Base-by-base conservation (phyloP, 305 asterid genomes). In the Petunia hybrid region DNA sequence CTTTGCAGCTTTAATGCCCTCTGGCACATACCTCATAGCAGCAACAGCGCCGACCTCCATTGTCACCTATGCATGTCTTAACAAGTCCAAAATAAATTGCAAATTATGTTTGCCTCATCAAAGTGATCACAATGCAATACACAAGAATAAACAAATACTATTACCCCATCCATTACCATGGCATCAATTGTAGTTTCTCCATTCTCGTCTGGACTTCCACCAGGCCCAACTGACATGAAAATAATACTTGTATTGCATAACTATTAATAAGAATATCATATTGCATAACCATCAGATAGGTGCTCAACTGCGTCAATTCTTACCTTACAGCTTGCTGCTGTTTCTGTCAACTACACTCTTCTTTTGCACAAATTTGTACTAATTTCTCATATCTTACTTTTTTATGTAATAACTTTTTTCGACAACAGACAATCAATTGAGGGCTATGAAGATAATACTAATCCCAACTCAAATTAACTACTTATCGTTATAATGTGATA, bases 1-100 rank as follows among this genome's bases (percentile, higher is more conserved):
- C 84, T 87, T 89, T 80, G 98, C 98, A 45, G 97, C 98, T 89
- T 77, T 88, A 84, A 94, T 95, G 75, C 98, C 99, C 59, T 91
- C 93, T 67, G 86, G 87, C 77, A 95, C 98, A 81, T 91, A 91
- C 71, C 98, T 89, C 98, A 94, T 94, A n/a, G 92, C 91, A 80
- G 95, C 99, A 82, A 95, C 98, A 81, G 99, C 97, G 56, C 99
- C 99, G 42, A 92, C 99, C 88, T 95, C 98, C 99, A 95, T 95
- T 16, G 98, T 92, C 84, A 91, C 95, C 99, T 95, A 86, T 83
- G 87, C 84, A 85, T 84, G 85, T 86, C 94, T 91, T 91, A 83
- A 87, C 87, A 91, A 83, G 83, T 81, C 76, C 89, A 85, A 48
- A 83, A 62, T 80, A 69, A 64, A 87, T 45, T 79, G 51, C n/a